phyloP scores from a whole-genome alignment of 139 green algal genomes.

The Spirogloea muscicola region DNA sequence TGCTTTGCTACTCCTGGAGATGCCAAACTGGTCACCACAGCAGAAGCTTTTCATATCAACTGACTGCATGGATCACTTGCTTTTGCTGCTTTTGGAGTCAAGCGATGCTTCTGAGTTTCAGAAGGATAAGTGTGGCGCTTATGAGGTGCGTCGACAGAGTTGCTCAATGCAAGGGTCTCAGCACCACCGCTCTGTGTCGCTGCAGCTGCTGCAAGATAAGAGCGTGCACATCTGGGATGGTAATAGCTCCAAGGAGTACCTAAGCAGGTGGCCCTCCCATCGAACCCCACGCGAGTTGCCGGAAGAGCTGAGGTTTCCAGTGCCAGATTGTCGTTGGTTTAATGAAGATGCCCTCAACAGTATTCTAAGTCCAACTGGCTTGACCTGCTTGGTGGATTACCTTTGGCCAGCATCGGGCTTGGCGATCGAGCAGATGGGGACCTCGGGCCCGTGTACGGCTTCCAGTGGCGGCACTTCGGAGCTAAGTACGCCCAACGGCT shows the following conservation, averaged over 20 bases:
- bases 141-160: no score
- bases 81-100: no score
- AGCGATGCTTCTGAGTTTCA: no score
- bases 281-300: not conserved
- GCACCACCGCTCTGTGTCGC: not conserved
- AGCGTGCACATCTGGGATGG: constrained; percentile 96
- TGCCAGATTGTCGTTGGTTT: not conserved
- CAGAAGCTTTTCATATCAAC: not conserved
- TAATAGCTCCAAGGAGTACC: constrained; percentile 66
- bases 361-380: not conserved
- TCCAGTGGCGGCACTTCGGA: constrained; percentile 99
- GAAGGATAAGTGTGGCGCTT: not conserved
- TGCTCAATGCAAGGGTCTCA: not conserved
- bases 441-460: constrained; percentile 97
- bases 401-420: constrained; percentile 45
- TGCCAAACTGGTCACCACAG: not conserved
- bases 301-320: not conserved
- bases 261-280: constrained; percentile 37
- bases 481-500: no score
- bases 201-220: constrained; percentile 70
- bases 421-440: constrained; percentile 82
- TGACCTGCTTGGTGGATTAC: not conserved
- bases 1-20: not conserved
- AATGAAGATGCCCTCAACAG: not conserved
- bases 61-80: not conserved